phyloP scores from a whole-genome alignment of 768 basidiomycete genomes.

The Hemileccinum impolitum region DNA sequence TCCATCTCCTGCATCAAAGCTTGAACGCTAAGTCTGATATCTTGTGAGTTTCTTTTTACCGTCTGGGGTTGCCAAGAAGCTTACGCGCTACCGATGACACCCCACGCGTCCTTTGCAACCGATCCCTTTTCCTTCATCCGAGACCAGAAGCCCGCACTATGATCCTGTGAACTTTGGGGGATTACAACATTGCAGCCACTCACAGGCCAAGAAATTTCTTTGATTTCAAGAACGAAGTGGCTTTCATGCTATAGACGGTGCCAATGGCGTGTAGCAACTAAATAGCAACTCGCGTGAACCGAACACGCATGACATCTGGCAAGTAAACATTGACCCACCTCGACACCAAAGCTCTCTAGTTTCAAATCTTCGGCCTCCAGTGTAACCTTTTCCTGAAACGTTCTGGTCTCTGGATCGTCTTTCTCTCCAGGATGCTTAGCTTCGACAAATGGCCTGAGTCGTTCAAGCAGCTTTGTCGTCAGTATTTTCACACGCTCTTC shows the following conservation, averaged over 20 bases:
- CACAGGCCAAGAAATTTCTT: conserved; percentile 89
- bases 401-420: conserved; percentile 78
- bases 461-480: conserved; percentile 75
- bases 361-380: conserved; percentile 93
- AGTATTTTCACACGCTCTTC: conserved; percentile 73
- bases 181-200: conserved; percentile 30
- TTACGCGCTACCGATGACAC: conserved; percentile 92
- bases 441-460: conserved; percentile 87
- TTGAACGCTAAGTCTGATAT: conserved; percentile 24
- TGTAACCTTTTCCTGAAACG: conserved; percentile 73
- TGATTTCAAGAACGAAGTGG: conserved; percentile 86
- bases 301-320: conserved; percentile 1
- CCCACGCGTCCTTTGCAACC: conserved; percentile 95
- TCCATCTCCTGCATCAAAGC: conserved; percentile 72
- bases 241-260: conserved; percentile 90
- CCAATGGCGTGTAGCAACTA: conserved; percentile 89
- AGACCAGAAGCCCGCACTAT: conserved; percentile 86
- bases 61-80: conserved; percentile 27
- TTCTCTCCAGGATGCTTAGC: conserved; percentile 78
- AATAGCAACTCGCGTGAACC: not conserved
- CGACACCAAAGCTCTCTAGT: conserved; percentile 95
- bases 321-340: conserved; percentile 48
- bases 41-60: conserved; percentile 62
- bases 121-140: conserved; percentile 92
- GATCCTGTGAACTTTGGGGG: conserved; percentile 6